phyloP scores from a whole-genome alignment of 1,284 basidiomycete genomes.

The Austroboletus niveus region DNA sequence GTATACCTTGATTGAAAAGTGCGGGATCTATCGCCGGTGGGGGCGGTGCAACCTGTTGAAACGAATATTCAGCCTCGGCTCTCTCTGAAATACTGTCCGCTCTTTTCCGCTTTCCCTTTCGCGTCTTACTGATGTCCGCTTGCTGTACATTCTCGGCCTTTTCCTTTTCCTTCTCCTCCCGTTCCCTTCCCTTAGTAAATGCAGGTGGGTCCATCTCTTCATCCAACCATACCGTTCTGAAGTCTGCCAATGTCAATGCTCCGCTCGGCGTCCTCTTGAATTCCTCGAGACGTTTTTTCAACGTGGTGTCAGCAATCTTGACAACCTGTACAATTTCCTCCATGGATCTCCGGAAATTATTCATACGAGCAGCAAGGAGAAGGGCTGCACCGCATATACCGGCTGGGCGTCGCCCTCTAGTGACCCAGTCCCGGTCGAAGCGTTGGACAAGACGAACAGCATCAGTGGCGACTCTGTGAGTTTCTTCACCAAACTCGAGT shows the following conservation, averaged over 20 bases:
- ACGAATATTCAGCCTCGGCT: slow-evolving; percentile 22
- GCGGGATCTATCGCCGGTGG: slow-evolving; percentile 35
- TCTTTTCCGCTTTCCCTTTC: slow-evolving; percentile 42
- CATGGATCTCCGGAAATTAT: slow-evolving; percentile 90
- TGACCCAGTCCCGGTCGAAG: slow-evolving; percentile 98
- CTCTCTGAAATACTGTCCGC: slow-evolving; percentile 39
- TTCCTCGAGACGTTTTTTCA: slow-evolving; percentile 94
- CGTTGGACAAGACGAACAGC: slow-evolving; percentile 92
- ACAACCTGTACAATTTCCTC: slow-evolving; percentile 98
- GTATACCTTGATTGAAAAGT: slow-evolving; percentile 45
- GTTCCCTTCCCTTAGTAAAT: slow-evolving; percentile 73
- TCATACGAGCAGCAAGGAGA: slow-evolving; percentile 96
- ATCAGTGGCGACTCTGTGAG: slow-evolving; percentile 88
- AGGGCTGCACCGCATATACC: slow-evolving; percentile 97
- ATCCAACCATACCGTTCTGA: slow-evolving; percentile 88
- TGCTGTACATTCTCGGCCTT: slow-evolving; percentile 37
- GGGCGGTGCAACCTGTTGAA: slow-evolving; percentile 34
- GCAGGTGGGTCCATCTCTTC: slow-evolving; percentile 91
- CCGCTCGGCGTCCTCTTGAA: slow-evolving; percentile 91
- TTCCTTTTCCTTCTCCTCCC: slow-evolving; percentile 59
- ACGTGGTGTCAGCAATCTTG: slow-evolving; percentile 94
- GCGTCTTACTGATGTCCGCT: slow-evolving; percentile 30
- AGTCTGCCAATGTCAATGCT: slow-evolving; percentile 85
- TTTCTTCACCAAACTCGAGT: slow-evolving; percentile 95
- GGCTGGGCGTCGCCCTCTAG: slow-evolving; percentile 90